A percentile compares a stretch with the other conserved stretches of the same genome.
These are phyloP conservation scores for Eucalyptus cloeziana DNA, from an alignment of 345 rosid genomes.

Conservation along the genomic window DNA sequence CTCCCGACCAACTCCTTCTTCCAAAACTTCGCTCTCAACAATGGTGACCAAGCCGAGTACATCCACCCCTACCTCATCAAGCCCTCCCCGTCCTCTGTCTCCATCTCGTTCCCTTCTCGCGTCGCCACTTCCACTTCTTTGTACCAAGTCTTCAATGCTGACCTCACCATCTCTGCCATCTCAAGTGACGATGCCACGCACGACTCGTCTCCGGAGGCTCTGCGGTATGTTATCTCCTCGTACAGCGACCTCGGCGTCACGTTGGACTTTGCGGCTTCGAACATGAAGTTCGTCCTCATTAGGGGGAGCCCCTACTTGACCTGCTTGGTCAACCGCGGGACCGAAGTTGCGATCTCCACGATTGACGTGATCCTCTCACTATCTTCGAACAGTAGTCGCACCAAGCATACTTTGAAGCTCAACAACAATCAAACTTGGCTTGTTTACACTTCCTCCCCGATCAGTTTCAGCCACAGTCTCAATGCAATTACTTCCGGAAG, in stretches of 20 bases:
- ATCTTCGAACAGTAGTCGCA: slow-evolving; percentile 22
- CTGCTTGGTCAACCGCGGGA: slow-evolving; percentile 24
- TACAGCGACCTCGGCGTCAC: slow-evolving; percentile 64
- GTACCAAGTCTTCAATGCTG: slow-evolving; percentile 50
- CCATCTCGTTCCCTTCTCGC: slow-evolving; percentile 57
- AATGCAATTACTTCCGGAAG: slow-evolving; percentile 29
- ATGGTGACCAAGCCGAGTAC: slow-evolving; percentile 75
- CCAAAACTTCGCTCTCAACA: slow-evolving; percentile 79
- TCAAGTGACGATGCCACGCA: neutral
- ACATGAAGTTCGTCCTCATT: slow-evolving; percentile 59
- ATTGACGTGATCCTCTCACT: slow-evolving; percentile 60
- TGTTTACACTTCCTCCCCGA: slow-evolving; percentile 58
- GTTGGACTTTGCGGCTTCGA: slow-evolving; percentile 53
- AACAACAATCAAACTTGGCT: slow-evolving; percentile 87
- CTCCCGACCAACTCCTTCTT: slow-evolving; percentile 84
- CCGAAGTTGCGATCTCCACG: slow-evolving; percentile 47
- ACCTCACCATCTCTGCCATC: slow-evolving; percentile 51
- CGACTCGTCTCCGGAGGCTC: fast-evolving
- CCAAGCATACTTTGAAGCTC: slow-evolving; percentile 51
- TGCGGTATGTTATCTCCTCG: slow-evolving; percentile 41
- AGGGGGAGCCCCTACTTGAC: slow-evolving; percentile 85
- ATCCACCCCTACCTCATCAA: slow-evolving; percentile 87
- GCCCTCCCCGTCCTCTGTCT: slow-evolving; percentile 45
- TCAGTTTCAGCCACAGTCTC: slow-evolving; percentile 22
- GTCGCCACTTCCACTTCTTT: slow-evolving; percentile 45